Percentiles rank a stretch among this genome's conserved stretches.
phyloP scores from a whole-genome alignment of 108 stramenopile species.

The Cyclotella sp. region DNA sequence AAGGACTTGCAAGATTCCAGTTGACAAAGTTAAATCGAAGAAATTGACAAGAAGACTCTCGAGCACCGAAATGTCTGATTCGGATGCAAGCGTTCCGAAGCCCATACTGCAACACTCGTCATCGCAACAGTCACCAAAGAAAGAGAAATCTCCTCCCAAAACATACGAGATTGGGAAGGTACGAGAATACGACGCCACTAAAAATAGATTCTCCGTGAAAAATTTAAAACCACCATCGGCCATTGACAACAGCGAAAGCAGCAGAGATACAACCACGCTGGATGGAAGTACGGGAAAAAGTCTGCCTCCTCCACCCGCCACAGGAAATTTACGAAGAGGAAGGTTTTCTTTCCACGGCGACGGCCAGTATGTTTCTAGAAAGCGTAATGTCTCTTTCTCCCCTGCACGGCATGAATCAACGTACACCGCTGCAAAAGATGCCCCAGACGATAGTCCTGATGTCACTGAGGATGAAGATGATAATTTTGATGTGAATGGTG shows the following conservation, averaged over 20 bases:
- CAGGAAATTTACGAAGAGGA: conserved; percentile 12
- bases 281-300: not conserved
- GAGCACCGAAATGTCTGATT: not conserved
- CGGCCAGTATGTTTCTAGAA: not conserved
- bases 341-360: conserved; percentile 10
- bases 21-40: not conserved
- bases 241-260: conserved; percentile 10
- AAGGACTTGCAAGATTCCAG: conserved; percentile 7
- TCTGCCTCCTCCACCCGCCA: not conserved
- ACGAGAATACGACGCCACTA: conserved; percentile 3
- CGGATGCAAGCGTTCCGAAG: not conserved
- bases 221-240: not conserved
- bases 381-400: conserved; percentile 26
- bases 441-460: not conserved
- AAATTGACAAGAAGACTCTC: not conserved
- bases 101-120: not conserved
- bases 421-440: not conserved
- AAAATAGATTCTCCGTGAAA: conserved; percentile 8
- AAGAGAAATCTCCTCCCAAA: not conserved
- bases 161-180: conserved; percentile 8
- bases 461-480: conserved; percentile 19
- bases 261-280: conserved; percentile 1
- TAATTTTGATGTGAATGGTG: conserved; percentile 19
- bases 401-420: not conserved
- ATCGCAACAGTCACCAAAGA: not conserved